Evolutionary conservation across 306 rosid species (phyloP).

Genomic region (Cucurbita moschata): DNA sequence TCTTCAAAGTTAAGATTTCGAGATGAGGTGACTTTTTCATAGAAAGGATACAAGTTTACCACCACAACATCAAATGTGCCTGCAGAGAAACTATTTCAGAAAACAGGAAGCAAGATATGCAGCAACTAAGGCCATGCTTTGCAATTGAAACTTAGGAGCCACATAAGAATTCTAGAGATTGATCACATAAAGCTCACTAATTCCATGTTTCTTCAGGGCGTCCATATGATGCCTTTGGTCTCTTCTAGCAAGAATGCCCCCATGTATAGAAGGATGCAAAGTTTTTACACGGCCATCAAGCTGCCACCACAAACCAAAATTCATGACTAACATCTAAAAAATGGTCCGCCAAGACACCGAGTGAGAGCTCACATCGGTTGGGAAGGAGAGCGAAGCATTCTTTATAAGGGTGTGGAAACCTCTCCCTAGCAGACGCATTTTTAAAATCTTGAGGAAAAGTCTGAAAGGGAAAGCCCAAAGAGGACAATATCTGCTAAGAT

Average conservation of each 20-base stretch:
- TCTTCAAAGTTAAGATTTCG: slow-evolving; percentile 65
- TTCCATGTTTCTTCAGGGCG: slow-evolving; percentile 65
- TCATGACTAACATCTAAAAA: neutral
- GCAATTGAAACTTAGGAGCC: neutral
- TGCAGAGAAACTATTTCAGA: slow-evolving; percentile 15
- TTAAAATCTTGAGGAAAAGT: too few species aligned
- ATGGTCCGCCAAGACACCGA: neutral
- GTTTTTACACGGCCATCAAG: slow-evolving; percentile 97
- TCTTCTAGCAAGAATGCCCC: slow-evolving; percentile 94
- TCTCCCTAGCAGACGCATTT: too few species aligned
- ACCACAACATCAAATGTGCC: slow-evolving; percentile 91
- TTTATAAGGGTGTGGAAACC: too few species aligned
- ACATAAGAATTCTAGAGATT: neutral
- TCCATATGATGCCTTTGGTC: slow-evolving; percentile 78
- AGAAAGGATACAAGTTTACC: slow-evolving; percentile 88
- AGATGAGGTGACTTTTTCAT: slow-evolving; percentile 63
- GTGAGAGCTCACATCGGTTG: too few species aligned
- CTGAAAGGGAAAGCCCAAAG: too few species aligned
- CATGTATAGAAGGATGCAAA: slow-evolving; percentile 78
- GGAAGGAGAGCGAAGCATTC: too few species aligned
- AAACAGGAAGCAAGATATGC: neutral
- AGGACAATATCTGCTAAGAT: too few species aligned
- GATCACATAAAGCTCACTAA: slow-evolving; percentile 36
- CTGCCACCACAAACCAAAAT: slow-evolving; percentile 24
- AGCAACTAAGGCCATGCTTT: neutral